phyloP scores from a whole-genome alignment of 768 basidiomycete species.

The Butyriboletus loyo region DNA sequence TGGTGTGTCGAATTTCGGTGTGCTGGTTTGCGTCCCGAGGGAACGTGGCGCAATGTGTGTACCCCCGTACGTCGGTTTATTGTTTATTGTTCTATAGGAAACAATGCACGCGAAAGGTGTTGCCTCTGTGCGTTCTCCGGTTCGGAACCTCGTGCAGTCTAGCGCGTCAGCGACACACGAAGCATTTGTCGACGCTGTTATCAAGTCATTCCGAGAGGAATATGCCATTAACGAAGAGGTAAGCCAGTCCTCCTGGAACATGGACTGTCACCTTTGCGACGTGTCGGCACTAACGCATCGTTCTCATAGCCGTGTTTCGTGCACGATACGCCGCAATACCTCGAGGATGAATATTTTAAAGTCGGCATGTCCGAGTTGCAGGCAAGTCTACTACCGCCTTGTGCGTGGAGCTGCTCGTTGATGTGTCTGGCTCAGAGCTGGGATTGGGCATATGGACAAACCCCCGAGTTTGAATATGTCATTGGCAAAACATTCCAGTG shows the following conservation, averaged over 20 bases:
- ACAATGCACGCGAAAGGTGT: constrained; percentile 84
- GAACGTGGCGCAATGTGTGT: not conserved
- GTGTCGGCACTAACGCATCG: not conserved
- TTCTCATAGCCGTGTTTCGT: constrained; percentile 39
- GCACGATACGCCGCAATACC: constrained; percentile 44
- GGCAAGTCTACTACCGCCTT: constrained; percentile 37
- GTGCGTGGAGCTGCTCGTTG: not conserved
- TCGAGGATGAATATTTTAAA: constrained; percentile 55
- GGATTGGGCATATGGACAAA: constrained; percentile 93
- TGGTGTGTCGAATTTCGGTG: not conserved
- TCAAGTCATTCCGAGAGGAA: constrained; percentile 60
- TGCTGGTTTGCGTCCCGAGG: not conserved
- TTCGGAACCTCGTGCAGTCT: constrained; percentile 72
- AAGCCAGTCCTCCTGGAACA: not conserved
- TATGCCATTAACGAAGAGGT: constrained; percentile 45
- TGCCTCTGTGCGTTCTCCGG: constrained; percentile 88
- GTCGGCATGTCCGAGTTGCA: constrained; percentile 71
- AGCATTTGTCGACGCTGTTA: constrained; percentile 65
- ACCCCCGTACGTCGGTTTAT: not conserved
- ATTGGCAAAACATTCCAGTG: constrained; percentile 44
- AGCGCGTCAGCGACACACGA: constrained; percentile 57
- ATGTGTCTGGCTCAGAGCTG: constrained; percentile 57
- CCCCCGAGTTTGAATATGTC: constrained; percentile 84
- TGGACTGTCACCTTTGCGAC: not conserved
- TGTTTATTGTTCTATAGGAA: constrained; percentile 43